A percentile compares a stretch with the other conserved stretches of the same genome.
These are phyloP conservation scores for Parasarocladium wereldwijsianum DNA, from an alignment of 2,329 filamentous ascomycete genomes.

Conservation along the genomic window DNA sequence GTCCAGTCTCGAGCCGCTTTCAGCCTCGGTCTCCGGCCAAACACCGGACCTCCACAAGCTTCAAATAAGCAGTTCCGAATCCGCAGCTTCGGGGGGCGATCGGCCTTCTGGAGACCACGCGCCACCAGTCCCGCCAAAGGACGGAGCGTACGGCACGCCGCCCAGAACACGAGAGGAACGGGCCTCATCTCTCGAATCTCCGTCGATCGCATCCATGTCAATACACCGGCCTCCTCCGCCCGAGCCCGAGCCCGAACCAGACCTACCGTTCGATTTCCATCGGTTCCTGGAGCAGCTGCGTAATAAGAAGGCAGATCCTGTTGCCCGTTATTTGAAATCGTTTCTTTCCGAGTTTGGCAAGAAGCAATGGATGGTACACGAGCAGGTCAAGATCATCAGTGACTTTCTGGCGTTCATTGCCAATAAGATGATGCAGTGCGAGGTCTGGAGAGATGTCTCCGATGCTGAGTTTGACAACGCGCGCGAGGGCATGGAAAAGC, in stretches of 20 bases:
- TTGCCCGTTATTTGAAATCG: slow-evolving; percentile 87
- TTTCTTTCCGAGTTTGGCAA: slow-evolving; percentile 92
- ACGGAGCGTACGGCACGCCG: slow-evolving; percentile 29
- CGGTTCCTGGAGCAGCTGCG: slow-evolving; percentile 90
- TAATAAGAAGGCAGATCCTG: slow-evolving; percentile 94
- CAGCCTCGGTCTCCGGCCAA: slow-evolving; percentile 32
- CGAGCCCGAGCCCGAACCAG: slow-evolving; percentile 64
- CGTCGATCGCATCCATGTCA: slow-evolving; percentile 32
- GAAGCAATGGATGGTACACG: slow-evolving; percentile 98
- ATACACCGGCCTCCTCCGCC: slow-evolving; percentile 53
- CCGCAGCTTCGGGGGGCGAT: slow-evolving; percentile 18
- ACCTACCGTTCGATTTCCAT: slow-evolving; percentile 91
- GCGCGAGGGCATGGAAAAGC: slow-evolving; percentile 96
- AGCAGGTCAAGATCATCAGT: slow-evolving; percentile 96
- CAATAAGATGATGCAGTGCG: slow-evolving; percentile 95
- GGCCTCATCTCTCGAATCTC: slow-evolving; percentile 14
- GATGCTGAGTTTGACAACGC: slow-evolving; percentile 98
- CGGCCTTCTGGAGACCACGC: slow-evolving; percentile 29
- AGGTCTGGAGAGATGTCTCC: slow-evolving; percentile 90
- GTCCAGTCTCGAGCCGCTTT: slow-evolving; percentile 69
- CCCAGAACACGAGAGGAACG: slow-evolving; percentile 24
- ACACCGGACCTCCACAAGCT: slow-evolving; percentile 31
- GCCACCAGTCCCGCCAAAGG: slow-evolving; percentile 46
- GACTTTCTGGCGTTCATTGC: slow-evolving; percentile 95
- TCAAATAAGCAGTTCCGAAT: slow-evolving; percentile 17